A percentile compares a stretch with the other conserved stretches of the same genome.
Conservation (phyloP, 495 filamentous ascomycete species). For the Penicillium cataractarum region DNA sequence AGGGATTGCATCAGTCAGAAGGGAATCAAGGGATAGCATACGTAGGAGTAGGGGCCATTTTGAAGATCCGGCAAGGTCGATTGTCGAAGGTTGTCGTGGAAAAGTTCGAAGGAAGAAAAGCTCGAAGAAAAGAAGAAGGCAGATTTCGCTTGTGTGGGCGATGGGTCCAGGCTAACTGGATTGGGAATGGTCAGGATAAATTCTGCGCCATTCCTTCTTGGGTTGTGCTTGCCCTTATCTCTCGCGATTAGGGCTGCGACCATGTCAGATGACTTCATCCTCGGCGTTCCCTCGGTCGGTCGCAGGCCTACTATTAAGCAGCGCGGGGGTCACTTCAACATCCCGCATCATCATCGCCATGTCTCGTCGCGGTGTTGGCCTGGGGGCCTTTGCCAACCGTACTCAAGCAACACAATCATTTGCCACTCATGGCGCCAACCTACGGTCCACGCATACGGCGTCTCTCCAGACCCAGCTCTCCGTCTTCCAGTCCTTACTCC, state of each 20-base stretch:
- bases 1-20: slow-evolving; percentile 45
- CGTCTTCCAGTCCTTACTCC: slow-evolving; percentile 91
- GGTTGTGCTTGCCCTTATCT: slow-evolving; percentile 33
- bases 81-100: slow-evolving; percentile 46
- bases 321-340: neutral
- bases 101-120: slow-evolving; percentile 31
- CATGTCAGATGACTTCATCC: slow-evolving; percentile 23
- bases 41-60: slow-evolving; percentile 60
- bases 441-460: slow-evolving; percentile 77
- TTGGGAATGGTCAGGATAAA: neutral
- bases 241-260: slow-evolving; percentile 24
- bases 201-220: slow-evolving; percentile 1
- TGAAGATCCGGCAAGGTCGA: slow-evolving; percentile 44
- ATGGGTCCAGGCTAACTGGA: slow-evolving; percentile 17
- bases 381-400: slow-evolving; percentile 86
- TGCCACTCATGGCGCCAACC: slow-evolving; percentile 81
- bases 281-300: neutral
- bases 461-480: slow-evolving; percentile 89
- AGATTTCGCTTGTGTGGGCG: slow-evolving; percentile 45
- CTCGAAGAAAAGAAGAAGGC: slow-evolving; percentile 29
- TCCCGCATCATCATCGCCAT: slow-evolving; percentile 29
- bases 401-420: slow-evolving; percentile 80
- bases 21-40: slow-evolving; percentile 57
- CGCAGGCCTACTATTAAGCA: neutral
- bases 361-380: slow-evolving; percentile 74